Base-by-base conservation (phyloP, 805 yeast species). In the Clavispora carvajalis region DNA sequence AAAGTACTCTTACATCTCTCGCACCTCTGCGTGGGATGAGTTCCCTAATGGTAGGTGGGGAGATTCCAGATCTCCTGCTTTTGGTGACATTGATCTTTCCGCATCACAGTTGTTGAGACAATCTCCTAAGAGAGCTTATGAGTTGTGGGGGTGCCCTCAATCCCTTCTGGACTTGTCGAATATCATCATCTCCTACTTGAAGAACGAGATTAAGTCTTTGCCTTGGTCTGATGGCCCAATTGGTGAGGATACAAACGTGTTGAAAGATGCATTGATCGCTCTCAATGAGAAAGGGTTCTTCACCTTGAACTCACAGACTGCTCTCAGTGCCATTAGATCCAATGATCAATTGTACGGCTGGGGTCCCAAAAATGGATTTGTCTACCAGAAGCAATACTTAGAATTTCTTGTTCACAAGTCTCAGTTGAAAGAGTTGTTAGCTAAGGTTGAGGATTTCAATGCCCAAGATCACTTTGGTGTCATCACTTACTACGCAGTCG, bases 1-100 rank as follows among this genome's bases (percentile, higher is more conserved):
- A 69, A 90, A 90, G 55, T 85, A 84, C 62, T 81, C 95, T 12
- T 91, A 91, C 60, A 80, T 88, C 46, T 77, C 88, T 36, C 76
- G 98, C 62, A 91, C 97, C 7, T 79, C 93, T 19, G 82, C 84
- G 42, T 93, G 99, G 89, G 99, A 93, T 65, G 99, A 93, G 62
- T 93, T 91, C 58, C 99, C 99, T 38, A 93, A 91, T 62, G 99
- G 99, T 45, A 76, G 99, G 67, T 93, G 96, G 90, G 99, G 99
- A 55, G 97, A 93, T 60, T 86, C 97, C 3, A 74, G 95, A 44
- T 93, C 98, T 33, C 99, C 99, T 4, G 98, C 98, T 2, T 90
- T 85, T 65, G 96, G 95, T 54, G 95, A 86, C 49, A 73, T 89
- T 43, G 96, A 87, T 59, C 73, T 85, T 39, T 82, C 81, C 51